These are phyloP conservation scores for Neurospora africana DNA, from an alignment of 495 filamentous ascomycete species.

Conservation along the genomic window DNA sequence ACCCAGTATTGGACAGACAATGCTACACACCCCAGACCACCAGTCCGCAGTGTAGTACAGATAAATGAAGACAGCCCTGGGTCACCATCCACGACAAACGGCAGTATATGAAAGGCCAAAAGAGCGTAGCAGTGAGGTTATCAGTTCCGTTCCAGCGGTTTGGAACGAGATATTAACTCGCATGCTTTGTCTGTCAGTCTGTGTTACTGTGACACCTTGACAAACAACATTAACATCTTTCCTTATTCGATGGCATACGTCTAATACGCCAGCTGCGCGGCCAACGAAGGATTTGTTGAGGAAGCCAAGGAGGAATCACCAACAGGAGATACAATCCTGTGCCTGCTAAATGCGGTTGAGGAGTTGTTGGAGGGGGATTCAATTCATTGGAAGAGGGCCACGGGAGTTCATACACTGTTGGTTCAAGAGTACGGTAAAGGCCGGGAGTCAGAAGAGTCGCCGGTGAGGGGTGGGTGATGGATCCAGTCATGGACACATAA, in stretches of 20 bases:
- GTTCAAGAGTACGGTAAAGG: neutral
- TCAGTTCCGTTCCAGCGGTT: neutral
- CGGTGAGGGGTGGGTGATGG: neutral
- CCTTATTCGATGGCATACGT: neutral
- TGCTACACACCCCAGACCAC: neutral
- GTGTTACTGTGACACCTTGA: neutral
- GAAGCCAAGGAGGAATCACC: neutral
- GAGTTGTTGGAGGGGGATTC: neutral
- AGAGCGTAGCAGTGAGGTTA: neutral
- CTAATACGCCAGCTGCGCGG: too few relatives aligned
- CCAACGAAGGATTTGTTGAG: neutral
- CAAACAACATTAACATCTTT: neutral
- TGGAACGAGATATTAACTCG: neutral
- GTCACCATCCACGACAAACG: neutral
- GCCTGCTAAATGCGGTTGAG: neutral
- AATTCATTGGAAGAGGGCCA: neutral
- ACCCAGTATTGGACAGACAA: neutral
- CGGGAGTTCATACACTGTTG: neutral
- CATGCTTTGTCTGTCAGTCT: neutral
- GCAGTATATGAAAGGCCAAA: neutral
- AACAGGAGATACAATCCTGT: neutral
- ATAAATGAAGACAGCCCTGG: neutral
- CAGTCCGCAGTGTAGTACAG: neutral
- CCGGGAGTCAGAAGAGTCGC: neutral
- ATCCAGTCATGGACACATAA: neutral